Evolutionary conservation across 2,329 filamentous ascomycete species (phyloP).

Genomic region (Ceratocystis variospora): DNA sequence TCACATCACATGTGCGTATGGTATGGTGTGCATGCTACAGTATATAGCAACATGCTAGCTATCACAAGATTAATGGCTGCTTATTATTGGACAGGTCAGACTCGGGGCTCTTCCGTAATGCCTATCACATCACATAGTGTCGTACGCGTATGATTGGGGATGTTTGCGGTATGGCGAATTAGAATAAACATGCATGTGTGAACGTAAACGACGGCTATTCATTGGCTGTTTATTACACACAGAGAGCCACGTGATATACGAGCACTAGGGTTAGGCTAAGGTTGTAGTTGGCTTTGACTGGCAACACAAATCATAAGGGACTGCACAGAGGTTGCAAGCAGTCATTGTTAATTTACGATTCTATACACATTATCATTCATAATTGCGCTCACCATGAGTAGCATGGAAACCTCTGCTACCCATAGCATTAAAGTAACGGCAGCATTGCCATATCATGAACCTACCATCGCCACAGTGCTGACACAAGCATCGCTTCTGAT

Average conservation of each 20-base stretch:
- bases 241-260: too few species aligned
- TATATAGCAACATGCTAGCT: too few species aligned
- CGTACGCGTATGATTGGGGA: not conserved
- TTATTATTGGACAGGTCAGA: not conserved
- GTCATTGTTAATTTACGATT: not conserved
- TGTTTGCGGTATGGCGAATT: too few species aligned
- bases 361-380: rapidly evolving
- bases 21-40: too few species aligned
- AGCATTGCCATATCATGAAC: not conserved
- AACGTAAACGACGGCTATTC: too few species aligned
- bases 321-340: not conserved
- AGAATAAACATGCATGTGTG: not conserved
- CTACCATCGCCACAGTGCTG: not conserved
- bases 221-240: too few species aligned
- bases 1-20: too few species aligned
- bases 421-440: not conserved
- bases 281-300: too few species aligned
- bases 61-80: not conserved
- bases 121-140: not conserved
- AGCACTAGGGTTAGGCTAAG: too few species aligned
- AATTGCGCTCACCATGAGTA: not conserved
- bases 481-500: slow-evolving; percentile 45
- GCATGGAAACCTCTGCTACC: not conserved
- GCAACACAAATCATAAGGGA: too few species aligned
- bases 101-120: not conserved